Conservation (phyloP, 257 asterid species). For the Paulownia fortunei region DNA sequence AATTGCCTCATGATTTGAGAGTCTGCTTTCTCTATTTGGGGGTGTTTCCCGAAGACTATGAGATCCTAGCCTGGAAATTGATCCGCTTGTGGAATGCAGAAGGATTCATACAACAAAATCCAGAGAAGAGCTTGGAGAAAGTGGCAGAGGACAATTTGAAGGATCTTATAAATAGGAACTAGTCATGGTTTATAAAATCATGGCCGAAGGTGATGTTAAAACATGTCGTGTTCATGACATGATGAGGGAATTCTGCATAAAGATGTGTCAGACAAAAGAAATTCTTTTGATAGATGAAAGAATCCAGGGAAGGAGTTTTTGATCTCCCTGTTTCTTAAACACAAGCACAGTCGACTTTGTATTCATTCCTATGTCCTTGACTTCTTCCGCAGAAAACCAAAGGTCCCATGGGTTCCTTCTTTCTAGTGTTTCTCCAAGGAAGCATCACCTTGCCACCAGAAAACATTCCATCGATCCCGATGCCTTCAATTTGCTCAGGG, state of each 20-base stretch:
- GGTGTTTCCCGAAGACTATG: conserved; percentile 34
- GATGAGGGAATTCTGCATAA: conserved; percentile 44
- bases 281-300: conserved; percentile 37
- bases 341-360: conserved; percentile 42
- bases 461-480: conserved; percentile 30
- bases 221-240: conserved; percentile 50
- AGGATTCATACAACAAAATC: conserved; percentile 35
- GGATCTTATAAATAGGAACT: conserved; percentile 41
- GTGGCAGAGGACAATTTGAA: conserved; percentile 33
- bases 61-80: conserved; percentile 34
- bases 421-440: conserved; percentile 41
- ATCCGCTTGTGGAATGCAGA: conserved; percentile 47
- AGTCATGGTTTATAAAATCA: conserved; percentile 28
- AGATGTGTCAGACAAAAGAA: conserved; percentile 37
- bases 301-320: conserved; percentile 4
- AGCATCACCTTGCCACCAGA: conserved; percentile 21
- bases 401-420: conserved; percentile 43
- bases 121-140: conserved; percentile 29
- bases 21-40: conserved; percentile 51
- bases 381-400: conserved; percentile 31
- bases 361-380: conserved; percentile 35
- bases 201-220: conserved; percentile 36
- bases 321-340: not conserved
- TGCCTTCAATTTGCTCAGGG: conserved; percentile 38
- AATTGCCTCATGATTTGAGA: conserved; percentile 38